Conservation (phyloP, 768 basidiomycete genomes). For the Rhodotorula sphaerocarpa region DNA sequence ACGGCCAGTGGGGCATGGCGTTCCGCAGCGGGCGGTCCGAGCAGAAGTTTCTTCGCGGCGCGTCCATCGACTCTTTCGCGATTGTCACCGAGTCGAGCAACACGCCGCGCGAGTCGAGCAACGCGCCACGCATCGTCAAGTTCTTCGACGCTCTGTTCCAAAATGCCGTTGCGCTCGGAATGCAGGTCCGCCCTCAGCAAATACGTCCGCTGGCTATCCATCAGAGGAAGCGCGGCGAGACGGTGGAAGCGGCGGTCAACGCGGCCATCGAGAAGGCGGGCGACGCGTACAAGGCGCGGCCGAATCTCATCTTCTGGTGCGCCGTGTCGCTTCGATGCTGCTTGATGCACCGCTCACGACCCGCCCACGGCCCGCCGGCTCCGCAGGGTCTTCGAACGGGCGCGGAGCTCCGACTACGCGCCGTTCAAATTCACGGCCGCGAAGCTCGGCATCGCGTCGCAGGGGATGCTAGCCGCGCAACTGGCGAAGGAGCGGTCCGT, state of each 20-base stretch:
- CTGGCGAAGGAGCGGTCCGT: neutral
- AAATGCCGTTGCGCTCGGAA: neutral
- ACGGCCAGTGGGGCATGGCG: constrained; percentile 3
- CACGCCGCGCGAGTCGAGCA: rapidly evolving
- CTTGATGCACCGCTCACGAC: neutral
- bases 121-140: too few relatives aligned
- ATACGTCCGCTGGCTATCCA: too few relatives aligned
- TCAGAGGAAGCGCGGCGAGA: too few relatives aligned
- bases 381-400: constrained; percentile 2
- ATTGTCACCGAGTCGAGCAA: neutral
- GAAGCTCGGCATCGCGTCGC: constrained; percentile 6
- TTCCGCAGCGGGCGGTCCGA: neutral
- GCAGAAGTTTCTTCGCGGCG: neutral
- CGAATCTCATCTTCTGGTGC: neutral
- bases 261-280: neutral
- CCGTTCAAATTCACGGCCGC: constrained; percentile 4
- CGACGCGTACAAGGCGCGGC: neutral
- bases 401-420: constrained; percentile 5
- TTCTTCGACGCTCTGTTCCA: neutral
- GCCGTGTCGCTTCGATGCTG: neutral
- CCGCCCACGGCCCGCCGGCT: too few relatives aligned
- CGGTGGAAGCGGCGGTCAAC: neutral
- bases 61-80: neutral
- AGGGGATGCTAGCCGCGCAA: constrained; percentile 1
- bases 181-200: neutral